These are phyloP conservation scores for Neofusicoccum sp. DNA, from an alignment of 2,329 filamentous ascomycete genomes.

Conservation along the genomic window DNA sequence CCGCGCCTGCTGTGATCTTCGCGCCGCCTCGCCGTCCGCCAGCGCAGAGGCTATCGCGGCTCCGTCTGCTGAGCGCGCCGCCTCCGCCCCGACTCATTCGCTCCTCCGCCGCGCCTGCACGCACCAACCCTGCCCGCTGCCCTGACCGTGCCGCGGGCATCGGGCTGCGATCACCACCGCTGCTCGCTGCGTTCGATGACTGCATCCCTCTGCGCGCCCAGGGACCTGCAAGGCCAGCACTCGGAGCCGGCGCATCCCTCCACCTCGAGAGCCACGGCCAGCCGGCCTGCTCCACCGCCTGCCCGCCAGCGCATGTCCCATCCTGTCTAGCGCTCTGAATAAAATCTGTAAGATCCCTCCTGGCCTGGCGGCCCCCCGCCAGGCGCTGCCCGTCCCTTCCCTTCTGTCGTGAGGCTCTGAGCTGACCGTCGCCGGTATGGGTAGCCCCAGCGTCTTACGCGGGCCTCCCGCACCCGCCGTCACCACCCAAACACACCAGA, in stretches of 20 bases:
- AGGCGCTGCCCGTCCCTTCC: background rate
- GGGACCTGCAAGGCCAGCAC: background rate
- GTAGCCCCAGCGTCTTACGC: slow-evolving; percentile 36
- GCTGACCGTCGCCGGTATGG: slow-evolving; percentile 28
- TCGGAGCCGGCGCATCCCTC: background rate
- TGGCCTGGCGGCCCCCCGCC: background rate
- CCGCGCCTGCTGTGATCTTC: slow-evolving; percentile 4
- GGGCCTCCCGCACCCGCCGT: slow-evolving; percentile 23
- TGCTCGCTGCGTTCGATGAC: background rate
- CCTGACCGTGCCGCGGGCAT: background rate
- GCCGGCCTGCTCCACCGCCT: slow-evolving; percentile 7
- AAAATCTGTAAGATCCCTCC: background rate
- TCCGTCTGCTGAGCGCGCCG: background rate
- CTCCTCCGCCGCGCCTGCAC: no score
- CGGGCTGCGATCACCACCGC: slow-evolving; percentile 3
- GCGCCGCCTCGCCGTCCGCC: background rate
- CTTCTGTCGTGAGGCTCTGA: background rate
- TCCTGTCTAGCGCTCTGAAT: background rate
- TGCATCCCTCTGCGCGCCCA: no score
- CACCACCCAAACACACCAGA: slow-evolving; percentile 26
- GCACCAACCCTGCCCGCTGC: background rate
- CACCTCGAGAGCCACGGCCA: background rate
- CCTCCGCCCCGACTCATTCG: slow-evolving; percentile 1
- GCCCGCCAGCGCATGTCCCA: background rate
- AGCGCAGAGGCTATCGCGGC: background rate